phyloP scores from a whole-genome alignment of 2,329 filamentous ascomycete species.

The Alternaria sp. region DNA sequence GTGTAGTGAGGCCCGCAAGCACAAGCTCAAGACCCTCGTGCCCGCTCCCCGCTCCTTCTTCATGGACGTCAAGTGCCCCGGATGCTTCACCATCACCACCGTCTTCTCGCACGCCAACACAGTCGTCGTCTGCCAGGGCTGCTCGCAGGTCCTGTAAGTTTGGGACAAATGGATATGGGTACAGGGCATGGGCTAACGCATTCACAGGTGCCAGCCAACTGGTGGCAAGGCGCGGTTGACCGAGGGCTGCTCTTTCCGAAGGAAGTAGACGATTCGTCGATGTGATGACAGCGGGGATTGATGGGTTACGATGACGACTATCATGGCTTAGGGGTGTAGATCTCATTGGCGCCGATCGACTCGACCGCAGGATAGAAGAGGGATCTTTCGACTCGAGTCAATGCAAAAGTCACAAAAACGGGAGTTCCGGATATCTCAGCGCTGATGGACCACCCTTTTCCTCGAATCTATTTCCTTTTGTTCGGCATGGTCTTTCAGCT shows the following conservation, averaged over 20 bases:
- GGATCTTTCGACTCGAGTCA: constrained; percentile 52
- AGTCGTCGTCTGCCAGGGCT: constrained; percentile 98
- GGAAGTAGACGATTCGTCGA: constrained; percentile 78
- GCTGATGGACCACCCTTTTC: constrained; percentile 50
- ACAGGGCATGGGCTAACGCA: constrained; percentile 31
- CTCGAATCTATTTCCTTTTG: constrained; percentile 47
- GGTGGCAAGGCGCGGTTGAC: constrained; percentile 99
- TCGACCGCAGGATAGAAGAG: constrained; percentile 54
- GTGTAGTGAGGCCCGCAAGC: constrained; percentile 88
- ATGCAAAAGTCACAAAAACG: constrained; percentile 49
- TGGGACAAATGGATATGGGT: constrained; percentile 1
- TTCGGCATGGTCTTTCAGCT: constrained; percentile 48
- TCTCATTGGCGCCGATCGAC: constrained; percentile 51
- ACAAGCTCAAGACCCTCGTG: constrained; percentile 99
- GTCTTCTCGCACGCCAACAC: constrained; percentile 99
- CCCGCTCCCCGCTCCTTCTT: constrained; percentile 98
- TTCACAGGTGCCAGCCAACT: constrained; percentile 82
- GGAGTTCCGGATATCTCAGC: constrained; percentile 55
- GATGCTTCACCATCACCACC: constrained; percentile 99
- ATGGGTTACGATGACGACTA: constrained; percentile 48
- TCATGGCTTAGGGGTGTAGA: constrained; percentile 47
- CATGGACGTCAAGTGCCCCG: constrained; percentile 99
- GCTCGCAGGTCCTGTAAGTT: constrained; percentile 86
- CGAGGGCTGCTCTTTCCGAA: constrained; percentile 99
- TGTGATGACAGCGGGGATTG: constrained; percentile 38